A percentile compares a stretch with the other conserved stretches of the same genome.
Evolutionary conservation across 148 eudicot genomes (phyloP).

Genomic region (Vaccinium corymbosum): DNA sequence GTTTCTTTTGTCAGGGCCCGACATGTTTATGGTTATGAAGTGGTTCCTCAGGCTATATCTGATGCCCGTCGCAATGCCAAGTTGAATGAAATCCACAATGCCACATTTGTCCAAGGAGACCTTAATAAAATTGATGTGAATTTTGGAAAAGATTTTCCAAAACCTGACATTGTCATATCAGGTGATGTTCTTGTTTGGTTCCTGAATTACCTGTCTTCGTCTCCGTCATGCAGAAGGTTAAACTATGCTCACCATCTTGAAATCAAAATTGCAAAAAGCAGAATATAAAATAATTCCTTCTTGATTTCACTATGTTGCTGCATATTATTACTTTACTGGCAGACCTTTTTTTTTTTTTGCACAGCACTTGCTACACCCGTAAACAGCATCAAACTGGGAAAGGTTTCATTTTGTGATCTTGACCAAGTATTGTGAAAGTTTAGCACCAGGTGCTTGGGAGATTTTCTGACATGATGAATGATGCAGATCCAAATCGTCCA

Average conservation of each 20-base stretch:
- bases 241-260: neutral
- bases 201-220: neutral
- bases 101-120: constrained; percentile 91
- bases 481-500: constrained; percentile 96
- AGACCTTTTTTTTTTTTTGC: neutral
- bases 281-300: neutral
- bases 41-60: constrained; percentile 80
- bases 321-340: neutral
- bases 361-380: neutral
- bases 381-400: neutral
- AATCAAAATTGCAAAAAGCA: neutral
- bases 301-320: neutral
- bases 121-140: constrained; percentile 81
- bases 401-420: neutral
- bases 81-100: constrained; percentile 68
- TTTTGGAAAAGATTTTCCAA: constrained; percentile 73
- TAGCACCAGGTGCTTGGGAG: neutral
- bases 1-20: constrained; percentile 46
- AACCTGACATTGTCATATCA: constrained; percentile 86
- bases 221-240: neutral
- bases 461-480: constrained; percentile 13
- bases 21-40: constrained; percentile 94
- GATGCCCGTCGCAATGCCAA: constrained; percentile 82
- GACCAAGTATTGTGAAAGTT: neutral
- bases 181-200: constrained; percentile 39